phyloP scores from a whole-genome alignment of 495 filamentous ascomycete species.

The Thozetella sp. region DNA sequence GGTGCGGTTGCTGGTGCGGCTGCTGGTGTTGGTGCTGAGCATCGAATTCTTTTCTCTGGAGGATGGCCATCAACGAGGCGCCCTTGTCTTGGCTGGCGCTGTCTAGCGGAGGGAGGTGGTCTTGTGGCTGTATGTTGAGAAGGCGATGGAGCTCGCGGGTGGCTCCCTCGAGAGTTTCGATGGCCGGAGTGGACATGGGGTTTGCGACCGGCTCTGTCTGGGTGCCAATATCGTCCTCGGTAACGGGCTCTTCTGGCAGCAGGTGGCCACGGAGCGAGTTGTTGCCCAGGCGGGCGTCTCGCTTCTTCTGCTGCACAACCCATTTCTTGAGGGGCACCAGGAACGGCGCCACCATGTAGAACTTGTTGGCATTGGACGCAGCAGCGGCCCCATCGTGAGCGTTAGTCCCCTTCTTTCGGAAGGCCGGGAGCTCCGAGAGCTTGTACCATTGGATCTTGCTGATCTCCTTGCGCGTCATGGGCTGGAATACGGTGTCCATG shows the following conservation, averaged over 20 bases:
- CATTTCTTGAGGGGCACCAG: conserved; percentile 84
- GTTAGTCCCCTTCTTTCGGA: conserved; percentile 64
- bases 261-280: conserved; percentile 25
- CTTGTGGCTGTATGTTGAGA: conserved; percentile 60
- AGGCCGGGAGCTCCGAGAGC: conserved; percentile 82
- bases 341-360: conserved; percentile 98
- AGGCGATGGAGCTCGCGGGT: conserved; percentile 64
- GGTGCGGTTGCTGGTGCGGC: background rate
- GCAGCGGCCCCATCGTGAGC: conserved; percentile 45
- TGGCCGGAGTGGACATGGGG: conserved; percentile 18
- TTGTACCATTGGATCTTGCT: conserved; percentile 94
- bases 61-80: conserved; percentile 29
- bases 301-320: conserved; percentile 80
- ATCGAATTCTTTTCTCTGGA: conserved; percentile 22
- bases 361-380: conserved; percentile 76
- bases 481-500: conserved; percentile 82
- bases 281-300: conserved; percentile 46
- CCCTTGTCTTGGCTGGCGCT: conserved; percentile 25
- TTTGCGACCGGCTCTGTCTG: conserved; percentile 21
- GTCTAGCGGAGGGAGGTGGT: conserved; percentile 16
- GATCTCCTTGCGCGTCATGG: conserved; percentile 93
- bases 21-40: conserved; percentile 15
- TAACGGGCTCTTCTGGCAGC: conserved; percentile 34
- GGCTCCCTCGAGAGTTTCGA: conserved; percentile 54
- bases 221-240: conserved; percentile 38